A percentile compares a stretch with the other conserved stretches of the same genome.
Conservation (phyloP, 208 protist genomes). For the Leptomonas seymouri region DNA sequence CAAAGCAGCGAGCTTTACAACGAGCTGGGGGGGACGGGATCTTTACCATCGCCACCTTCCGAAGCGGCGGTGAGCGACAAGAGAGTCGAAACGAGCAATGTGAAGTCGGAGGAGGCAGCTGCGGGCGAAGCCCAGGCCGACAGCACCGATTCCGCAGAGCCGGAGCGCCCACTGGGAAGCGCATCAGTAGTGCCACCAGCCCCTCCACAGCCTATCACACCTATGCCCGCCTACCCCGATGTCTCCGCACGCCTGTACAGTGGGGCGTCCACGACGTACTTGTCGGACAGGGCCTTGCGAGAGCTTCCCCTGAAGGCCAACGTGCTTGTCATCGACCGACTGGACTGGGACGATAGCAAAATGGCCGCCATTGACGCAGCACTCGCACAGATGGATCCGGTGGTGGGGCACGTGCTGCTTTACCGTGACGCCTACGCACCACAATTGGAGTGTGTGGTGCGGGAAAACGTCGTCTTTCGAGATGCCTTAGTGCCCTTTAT, state of each 20-base stretch:
- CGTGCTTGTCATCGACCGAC: constrained; percentile 42
- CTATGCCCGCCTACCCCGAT: constrained; percentile 21
- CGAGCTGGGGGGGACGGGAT: too few species aligned
- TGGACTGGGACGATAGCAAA: constrained; percentile 23
- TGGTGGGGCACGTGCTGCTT: constrained; percentile 29
- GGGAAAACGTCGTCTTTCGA: constrained; percentile 16
- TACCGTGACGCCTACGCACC: constrained; percentile 38
- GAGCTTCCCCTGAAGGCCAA: constrained; percentile 41
- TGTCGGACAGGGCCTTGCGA: constrained; percentile 32
- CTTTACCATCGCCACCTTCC: too few species aligned
- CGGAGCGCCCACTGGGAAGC: neutral
- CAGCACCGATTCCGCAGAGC: neutral
- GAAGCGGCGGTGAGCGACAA: too few species aligned
- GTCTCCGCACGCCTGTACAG: constrained; percentile 24
- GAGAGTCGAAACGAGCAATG: neutral
- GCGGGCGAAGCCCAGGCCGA: neutral
- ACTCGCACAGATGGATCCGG: constrained; percentile 19
- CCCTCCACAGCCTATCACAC: constrained; percentile 4
- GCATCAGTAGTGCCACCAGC: neutral
- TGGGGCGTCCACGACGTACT: constrained; percentile 28
- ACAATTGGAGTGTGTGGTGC: constrained; percentile 9
- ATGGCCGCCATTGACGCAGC: constrained; percentile 4
- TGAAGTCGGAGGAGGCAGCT: neutral
- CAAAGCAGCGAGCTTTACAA: too few species aligned
- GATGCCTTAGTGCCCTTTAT: constrained; percentile 32